Evolutionary conservation across 257 asterid genomes (phyloP), one percentile per base, ranked within the genome.

Genomic region (Jaltomata sinuosa): DNA sequence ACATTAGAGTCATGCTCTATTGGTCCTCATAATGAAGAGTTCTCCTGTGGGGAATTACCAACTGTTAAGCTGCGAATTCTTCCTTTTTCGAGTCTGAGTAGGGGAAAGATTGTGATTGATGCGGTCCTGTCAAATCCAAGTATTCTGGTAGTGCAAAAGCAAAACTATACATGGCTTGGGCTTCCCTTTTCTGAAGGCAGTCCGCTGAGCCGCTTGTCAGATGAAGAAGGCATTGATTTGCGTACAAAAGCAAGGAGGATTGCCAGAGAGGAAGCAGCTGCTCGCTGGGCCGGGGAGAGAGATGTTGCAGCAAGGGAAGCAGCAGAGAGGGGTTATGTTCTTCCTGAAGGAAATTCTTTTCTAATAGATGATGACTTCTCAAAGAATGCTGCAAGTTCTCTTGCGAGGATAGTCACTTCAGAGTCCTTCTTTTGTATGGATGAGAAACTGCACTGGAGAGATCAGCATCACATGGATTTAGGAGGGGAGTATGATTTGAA

Each of bases 401-500:
- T 91, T 8, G 80, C 86, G 21, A 93, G 96, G 87, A 87, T 87
- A 68, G 92, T 89, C 62, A 88, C 91, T 47, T 91, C 88, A n/a
- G 97, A 90, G 84, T 87, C 91, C 19, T 91, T 94, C 84, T 92
- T 83, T 85, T 92, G 85, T 84, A 87, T 90, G 89, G 99, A 94
- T 50, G 97, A 94, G 88, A 93, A 90, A 88, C 84, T 94, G 86
- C 96, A 91, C 87, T 94, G 98, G 98, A 91, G 97, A 87, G 99
- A 94, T 89, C 99, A 95, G 89, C 98, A 92, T 89, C 92, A 95
- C 90, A 92, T 95, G 98, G 99, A 97, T 89, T 95, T 97, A 82
- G 99, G 97, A 50, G 92, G 92, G 82, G 99, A 97, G 89, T 97
- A 94, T 91, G 99, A 94, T 88, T 80, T 91, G 91, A 97, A 94